Evolutionary conservation across 495 filamentous ascomycete genomes (phyloP).

Genomic region (Trichoderma asperelloides): DNA sequence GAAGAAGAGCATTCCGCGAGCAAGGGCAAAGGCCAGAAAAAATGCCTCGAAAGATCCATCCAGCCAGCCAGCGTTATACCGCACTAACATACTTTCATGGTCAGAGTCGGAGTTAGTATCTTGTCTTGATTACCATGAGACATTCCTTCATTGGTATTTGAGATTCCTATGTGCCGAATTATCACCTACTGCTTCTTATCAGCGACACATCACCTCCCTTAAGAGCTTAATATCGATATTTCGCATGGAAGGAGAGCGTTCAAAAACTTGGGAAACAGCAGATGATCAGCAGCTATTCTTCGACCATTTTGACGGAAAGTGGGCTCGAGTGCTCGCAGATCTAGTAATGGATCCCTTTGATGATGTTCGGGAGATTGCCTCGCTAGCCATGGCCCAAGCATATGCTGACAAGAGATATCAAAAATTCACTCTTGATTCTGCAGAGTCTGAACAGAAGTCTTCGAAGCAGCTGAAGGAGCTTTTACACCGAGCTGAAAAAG

Average conservation of each 20-base stretch:
- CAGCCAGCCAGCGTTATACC: background rate
- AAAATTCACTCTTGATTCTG: conserved; percentile 8
- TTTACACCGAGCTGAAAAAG: conserved; percentile 45
- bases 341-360: conserved; percentile 84
- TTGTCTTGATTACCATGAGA: conserved; percentile 34
- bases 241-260: conserved; percentile 30
- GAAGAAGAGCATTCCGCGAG: conserved; percentile 24
- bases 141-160: conserved; percentile 62
- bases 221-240: conserved; percentile 55
- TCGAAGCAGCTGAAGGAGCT: conserved; percentile 24
- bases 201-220: conserved; percentile 73
- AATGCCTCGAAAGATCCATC: background rate
- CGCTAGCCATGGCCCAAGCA: conserved; percentile 44
- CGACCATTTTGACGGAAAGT: conserved; percentile 30
- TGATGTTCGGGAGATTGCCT: conserved; percentile 66
- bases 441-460: conserved; percentile 1
- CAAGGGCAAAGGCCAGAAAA: conserved; percentile 10
- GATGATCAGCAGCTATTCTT: conserved; percentile 12
- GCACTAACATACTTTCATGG: conserved; percentile 7
- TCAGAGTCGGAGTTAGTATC: conserved; percentile 14
- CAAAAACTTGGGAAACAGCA: conserved; percentile 8
- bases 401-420: conserved; percentile 22
- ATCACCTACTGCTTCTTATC: conserved; percentile 68
- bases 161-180: conserved; percentile 64
- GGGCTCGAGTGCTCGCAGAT: conserved; percentile 63